Evolutionary conservation across 2,329 filamentous ascomycete species (phyloP).

Genomic region (Aureobasidium sp.): DNA sequence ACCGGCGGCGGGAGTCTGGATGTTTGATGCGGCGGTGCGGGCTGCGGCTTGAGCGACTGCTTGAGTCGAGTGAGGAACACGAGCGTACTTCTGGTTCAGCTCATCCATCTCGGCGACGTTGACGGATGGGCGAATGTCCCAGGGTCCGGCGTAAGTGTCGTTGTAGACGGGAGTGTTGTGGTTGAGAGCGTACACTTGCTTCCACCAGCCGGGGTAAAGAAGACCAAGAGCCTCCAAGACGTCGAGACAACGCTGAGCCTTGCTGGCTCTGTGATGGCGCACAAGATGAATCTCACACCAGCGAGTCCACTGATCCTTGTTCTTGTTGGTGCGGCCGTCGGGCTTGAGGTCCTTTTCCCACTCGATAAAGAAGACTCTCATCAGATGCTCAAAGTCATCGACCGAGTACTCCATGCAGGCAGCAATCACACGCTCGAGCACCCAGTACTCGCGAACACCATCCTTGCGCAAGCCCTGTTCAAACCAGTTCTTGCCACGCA

Average conservation of each 20-base stretch:
- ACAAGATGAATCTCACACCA: not conserved
- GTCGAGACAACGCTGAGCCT: not conserved
- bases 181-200: not conserved
- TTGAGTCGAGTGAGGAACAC: not conserved
- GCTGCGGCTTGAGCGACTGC: not conserved
- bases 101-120: not conserved
- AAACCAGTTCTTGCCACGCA: not conserved
- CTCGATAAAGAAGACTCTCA: not conserved
- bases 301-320: not conserved
- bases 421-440: not conserved
- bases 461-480: not conserved
- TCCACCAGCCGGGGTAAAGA: constrained; percentile 3
- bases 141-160: not conserved
- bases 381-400: not conserved
- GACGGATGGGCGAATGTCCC: not conserved
- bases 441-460: not conserved
- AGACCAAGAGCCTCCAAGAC: not conserved
- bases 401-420: not conserved
- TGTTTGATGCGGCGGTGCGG: not conserved
- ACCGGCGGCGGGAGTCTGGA: not conserved
- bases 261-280: not conserved
- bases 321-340: not conserved
- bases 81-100: not conserved
- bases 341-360: not conserved
- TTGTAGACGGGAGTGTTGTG: not conserved